A percentile compares a stretch with the other conserved stretches of the same genome.
These are phyloP conservation scores for Thielaviopsis populi DNA, from an alignment of 2,329 filamentous ascomycete species.

Conservation along the genomic window DNA sequence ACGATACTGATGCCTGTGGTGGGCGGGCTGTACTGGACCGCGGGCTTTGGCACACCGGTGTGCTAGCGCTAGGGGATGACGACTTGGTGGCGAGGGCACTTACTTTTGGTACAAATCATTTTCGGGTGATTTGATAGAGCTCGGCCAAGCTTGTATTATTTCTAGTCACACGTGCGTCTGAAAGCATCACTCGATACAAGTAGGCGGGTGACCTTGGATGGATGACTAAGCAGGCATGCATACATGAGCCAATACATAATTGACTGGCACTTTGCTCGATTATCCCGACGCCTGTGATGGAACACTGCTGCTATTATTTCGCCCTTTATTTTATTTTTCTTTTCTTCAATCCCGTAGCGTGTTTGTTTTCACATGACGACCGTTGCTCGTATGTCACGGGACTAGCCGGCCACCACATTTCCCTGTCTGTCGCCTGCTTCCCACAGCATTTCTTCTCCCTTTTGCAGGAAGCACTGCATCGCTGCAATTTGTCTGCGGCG, in stretches of 20 bases:
- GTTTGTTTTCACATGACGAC: background rate
- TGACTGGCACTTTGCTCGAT: background rate
- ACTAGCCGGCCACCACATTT: background rate
- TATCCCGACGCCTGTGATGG: background rate
- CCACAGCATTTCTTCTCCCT: background rate
- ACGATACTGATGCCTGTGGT: conserved; percentile 52
- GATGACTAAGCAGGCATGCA: background rate
- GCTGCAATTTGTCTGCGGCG: background rate
- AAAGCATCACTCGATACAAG: background rate
- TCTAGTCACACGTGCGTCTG: too few species aligned
- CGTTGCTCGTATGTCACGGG: background rate
- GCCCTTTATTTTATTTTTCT: background rate
- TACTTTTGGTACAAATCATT: too few species aligned
- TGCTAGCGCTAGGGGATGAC: conserved; percentile 22
- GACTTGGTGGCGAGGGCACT: background rate
- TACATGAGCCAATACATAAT: background rate
- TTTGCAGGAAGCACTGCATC: background rate
- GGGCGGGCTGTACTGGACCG: conserved; percentile 59
- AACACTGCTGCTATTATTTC: background rate
- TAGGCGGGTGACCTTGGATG: background rate
- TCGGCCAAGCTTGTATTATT: too few species aligned
- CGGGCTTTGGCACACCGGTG: conserved; percentile 33
- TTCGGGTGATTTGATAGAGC: too few species aligned
- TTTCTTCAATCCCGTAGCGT: background rate
- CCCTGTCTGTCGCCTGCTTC: background rate